Evolutionary conservation across 441 rosid species (phyloP), one percentile per base, ranked within the genome.

Genomic region (Raphanus hybrid): DNA sequence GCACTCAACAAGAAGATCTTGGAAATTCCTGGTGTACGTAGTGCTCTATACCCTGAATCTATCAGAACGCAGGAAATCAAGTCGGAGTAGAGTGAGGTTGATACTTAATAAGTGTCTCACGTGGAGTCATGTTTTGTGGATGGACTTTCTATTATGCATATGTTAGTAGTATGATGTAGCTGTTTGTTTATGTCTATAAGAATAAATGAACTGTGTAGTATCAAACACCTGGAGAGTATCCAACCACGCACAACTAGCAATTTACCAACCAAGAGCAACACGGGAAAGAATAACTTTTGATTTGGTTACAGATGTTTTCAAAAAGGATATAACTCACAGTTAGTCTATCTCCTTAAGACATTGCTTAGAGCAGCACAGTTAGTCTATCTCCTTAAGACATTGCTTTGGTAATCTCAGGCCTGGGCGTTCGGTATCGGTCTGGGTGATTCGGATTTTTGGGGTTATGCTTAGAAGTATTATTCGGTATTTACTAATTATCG

Each of bases 21-120:
- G 63, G 86, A 86, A 62, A 34, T 80, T 11, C 80, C 87, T 39
- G 89, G 84, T 70, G 74, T 79, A 18, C 84, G 83, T 73, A 68
- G 43, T 16, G 48, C 70, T 59, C 29, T 82, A 20, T 82, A 79
- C 14, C 86, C 87, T 0, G 67, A 69, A 9, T 45, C 86, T 18
- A 66, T 79, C 55, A 77, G 64, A 16, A 54, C 79, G 0, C 57
- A 71, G 0, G 79, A 81, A 32, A 35, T 80, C 12, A 87, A 87
- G 81, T 60, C 78, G 16, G 77, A 83, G 16, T 85, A 81, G 78
- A 57, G 63, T 35, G 74, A 45, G 55, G 69, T 75, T 0, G n/a
- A 54, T 54, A 54, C 11, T 15, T 54, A 15, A 48, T 48, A 20
- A 48, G 23, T 74, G 41, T 14, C 15, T 9, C 2, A 14, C 12